These are phyloP conservation scores for Hippophae gyantsensis DNA, from an alignment of 306 rosid genomes.

Conservation along the genomic window DNA sequence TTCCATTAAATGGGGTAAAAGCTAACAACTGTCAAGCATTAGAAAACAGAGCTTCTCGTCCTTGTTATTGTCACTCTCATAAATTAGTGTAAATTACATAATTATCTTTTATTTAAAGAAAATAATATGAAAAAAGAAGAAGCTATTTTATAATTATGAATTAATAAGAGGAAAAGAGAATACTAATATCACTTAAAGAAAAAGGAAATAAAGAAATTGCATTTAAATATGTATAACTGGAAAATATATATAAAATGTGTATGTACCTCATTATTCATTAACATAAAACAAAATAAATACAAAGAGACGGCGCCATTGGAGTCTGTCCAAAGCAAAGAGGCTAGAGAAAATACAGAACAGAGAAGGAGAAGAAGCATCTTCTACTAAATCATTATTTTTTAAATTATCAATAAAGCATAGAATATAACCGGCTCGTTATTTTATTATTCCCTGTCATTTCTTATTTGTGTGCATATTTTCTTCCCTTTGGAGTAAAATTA, in stretches of 20 bases:
- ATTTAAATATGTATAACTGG: background rate
- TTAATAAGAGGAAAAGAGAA: background rate
- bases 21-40: conserved; percentile 2
- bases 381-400: background rate
- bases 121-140: conserved; percentile 16
- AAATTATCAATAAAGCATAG: background rate
- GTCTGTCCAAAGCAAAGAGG: conserved; percentile 19
- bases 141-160: conserved; percentile 15
- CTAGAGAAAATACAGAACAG: conserved; percentile 2
- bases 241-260: background rate
- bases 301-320: conserved; percentile 27
- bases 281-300: conserved; percentile 12
- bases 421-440: background rate
- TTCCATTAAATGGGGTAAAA: conserved; percentile 2
- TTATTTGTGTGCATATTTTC: background rate
- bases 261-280: background rate
- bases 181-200: too few relatives aligned
- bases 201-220: background rate
- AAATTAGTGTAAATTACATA: background rate
- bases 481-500: conserved; percentile 13
- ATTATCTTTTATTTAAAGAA: conserved; percentile 12
- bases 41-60: conserved; percentile 9
- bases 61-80: conserved; percentile 24
- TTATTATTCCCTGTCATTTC: background rate
- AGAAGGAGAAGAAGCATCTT: conserved; percentile 9